Evolutionary conservation across 192 early-diverging fungal genomes (phyloP), one percentile per base, ranked within the genome.

Genomic region (Entomortierella chlamydospora): DNA sequence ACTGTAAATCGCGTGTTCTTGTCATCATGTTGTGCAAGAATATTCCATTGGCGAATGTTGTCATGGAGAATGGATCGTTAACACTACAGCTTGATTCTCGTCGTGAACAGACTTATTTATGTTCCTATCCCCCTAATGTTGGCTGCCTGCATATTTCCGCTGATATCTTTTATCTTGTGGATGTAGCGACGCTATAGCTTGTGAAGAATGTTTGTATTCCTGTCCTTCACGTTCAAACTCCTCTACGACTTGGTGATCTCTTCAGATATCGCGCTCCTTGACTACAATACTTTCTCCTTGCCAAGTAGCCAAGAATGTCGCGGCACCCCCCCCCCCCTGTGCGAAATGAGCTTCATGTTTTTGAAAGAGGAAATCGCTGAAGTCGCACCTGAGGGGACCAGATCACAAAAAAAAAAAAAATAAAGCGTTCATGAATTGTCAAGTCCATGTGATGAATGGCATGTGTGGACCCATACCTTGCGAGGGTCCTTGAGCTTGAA

Each of bases 21-120:
- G 34, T 51, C 68, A 56, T 54, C 17, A 13, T 70, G 58, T 30
- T 72, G 43, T 23, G 72, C 49, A 11, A 72, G 30, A 62, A 81
- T 81, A 57, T 72, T 81, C 49, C 67, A 25, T 47, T 51, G 57
- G 33, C 59, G 57, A 28, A 81, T 47, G 33, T 72, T 64, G 18
- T 64, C 69, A 68, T 81, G 78, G 17, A 37, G 55, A 37, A 62
- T 72, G 69, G 70, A 81, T 68, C 39, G 34, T 57, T 34, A 28
- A 53, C 50, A 70, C 18, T 25, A 51, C 51, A 20, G 23, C 28
- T 56, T 50, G 68, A 33, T 61, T 70, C n/a, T 70, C 41, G 5
- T 4, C 29, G 15, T 5, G 39, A 53, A 47, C 68, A 29, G 51
- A 61, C 13, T 41, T 50, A 29, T 53, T 56, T 20, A 70, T 31